phyloP scores from a whole-genome alignment of 208 protist genomes.

The Perkinsela sp. region DNA sequence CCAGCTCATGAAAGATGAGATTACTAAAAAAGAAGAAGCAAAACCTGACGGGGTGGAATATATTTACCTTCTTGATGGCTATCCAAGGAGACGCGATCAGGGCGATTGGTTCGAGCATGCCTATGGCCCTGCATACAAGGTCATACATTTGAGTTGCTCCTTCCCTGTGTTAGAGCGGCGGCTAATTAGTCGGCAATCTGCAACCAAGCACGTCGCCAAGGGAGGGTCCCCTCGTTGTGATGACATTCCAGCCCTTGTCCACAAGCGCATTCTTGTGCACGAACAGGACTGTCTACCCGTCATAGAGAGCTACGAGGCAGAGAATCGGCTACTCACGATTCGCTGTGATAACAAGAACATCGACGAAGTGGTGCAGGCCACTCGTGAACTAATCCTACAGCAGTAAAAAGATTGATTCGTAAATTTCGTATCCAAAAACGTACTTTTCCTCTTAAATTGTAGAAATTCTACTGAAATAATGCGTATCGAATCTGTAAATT shows the following conservation, averaged over 20 bases:
- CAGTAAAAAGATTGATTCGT: neutral
- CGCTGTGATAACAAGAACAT: conserved; percentile 17
- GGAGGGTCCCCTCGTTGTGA: conserved; percentile 18
- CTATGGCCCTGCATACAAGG: conserved; percentile 18
- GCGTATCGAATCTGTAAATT: no score
- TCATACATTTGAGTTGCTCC: conserved; percentile 45
- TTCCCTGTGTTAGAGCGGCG: conserved; percentile 34
- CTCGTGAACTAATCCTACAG: neutral
- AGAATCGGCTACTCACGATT: conserved; percentile 23
- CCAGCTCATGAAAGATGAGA: conserved; percentile 24
- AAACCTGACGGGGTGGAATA: conserved; percentile 14
- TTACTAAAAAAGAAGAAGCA: conserved; percentile 10
- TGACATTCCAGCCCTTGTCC: conserved; percentile 36
- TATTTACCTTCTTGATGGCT: conserved; percentile 52
- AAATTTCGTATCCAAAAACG: neutral
- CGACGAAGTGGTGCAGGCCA: conserved; percentile 12
- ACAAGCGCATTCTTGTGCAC: conserved; percentile 32
- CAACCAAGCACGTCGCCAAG: conserved; percentile 1
- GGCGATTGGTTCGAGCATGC: conserved; percentile 43
- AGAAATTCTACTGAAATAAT: no score
- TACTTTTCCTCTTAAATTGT: no score
- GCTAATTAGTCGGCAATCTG: conserved; percentile 14
- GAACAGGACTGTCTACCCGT: conserved; percentile 47
- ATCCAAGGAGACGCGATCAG: conserved; percentile 52
- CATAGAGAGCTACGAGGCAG: conserved; percentile 26